Conservation (phyloP, 2,329 filamentous ascomycete genomes). For the Lasiodiplodia sp. region DNA sequence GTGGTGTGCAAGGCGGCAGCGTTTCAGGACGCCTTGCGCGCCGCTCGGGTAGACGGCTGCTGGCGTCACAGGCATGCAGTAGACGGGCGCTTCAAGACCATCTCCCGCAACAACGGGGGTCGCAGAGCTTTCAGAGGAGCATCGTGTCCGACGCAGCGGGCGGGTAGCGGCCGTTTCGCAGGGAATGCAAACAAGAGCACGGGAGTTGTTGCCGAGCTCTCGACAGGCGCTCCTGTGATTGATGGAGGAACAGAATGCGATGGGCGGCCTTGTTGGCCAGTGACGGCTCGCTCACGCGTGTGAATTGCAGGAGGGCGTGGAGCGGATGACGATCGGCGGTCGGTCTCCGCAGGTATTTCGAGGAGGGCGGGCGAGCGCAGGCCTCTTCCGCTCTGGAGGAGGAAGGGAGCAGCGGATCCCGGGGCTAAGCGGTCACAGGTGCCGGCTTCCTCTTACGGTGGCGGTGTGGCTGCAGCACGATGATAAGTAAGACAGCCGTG, state of each 20-base stretch:
- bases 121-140: background rate
- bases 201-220: background rate
- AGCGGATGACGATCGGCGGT: slow-evolving; percentile 24
- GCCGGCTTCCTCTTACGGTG: background rate
- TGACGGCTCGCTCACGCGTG: background rate
- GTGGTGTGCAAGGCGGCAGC: background rate
- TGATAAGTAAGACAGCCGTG: background rate
- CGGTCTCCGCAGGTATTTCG: background rate
- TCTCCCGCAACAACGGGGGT: slow-evolving; percentile 9
- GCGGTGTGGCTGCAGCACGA: background rate
- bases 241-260: slow-evolving; percentile 16
- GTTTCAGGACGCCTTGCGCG: slow-evolving; percentile 19
- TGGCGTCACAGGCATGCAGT: background rate
- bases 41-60: slow-evolving; percentile 6
- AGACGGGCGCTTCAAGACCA: background rate
- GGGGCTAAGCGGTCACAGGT: background rate
- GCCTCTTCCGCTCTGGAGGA: background rate
- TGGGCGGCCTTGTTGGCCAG: slow-evolving; percentile 11
- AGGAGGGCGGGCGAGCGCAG: background rate
- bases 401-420: background rate
- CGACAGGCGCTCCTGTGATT: background rate
- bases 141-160: background rate
- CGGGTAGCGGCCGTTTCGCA: background rate
- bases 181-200: background rate
- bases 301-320: slow-evolving; percentile 22